Percentiles rank a stretch among this genome's conserved stretches.
phyloP scores from a whole-genome alignment of 352 stramenopile species.

The Aphanomyces cochlioides region DNA sequence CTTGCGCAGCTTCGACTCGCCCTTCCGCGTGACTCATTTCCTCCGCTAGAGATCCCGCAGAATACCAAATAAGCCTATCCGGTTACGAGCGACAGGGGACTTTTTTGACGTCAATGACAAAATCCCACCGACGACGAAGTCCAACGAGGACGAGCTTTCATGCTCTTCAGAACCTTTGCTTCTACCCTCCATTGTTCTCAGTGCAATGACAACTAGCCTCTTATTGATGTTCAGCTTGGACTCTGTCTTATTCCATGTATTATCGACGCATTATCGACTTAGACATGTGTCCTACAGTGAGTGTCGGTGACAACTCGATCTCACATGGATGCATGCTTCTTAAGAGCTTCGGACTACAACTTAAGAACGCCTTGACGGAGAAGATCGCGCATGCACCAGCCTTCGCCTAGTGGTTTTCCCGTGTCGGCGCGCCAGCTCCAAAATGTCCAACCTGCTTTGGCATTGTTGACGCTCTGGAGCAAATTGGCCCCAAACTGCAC shows the following conservation, averaged over 20 bases:
- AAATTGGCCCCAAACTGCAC: conserved; percentile 55
- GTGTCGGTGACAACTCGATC: too few species aligned
- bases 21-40: conserved; percentile 49
- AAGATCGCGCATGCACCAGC: conserved; percentile 76
- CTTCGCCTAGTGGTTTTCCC: conserved; percentile 42
- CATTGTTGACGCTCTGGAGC: conserved; percentile 51
- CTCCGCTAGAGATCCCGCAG: too few species aligned
- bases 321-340: neutral
- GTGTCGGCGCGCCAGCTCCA: conserved; percentile 82
- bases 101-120: too few species aligned
- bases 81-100: neutral
- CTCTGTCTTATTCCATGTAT: too few species aligned
- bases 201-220: too few species aligned
- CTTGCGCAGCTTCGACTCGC: conserved; percentile 69
- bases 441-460: conserved; percentile 80
- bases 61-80: neutral
- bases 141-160: too few species aligned
- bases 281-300: too few species aligned
- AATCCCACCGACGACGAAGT: too few species aligned
- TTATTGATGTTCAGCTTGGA: too few species aligned
- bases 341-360: neutral
- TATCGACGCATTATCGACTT: too few species aligned
- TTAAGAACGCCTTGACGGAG: conserved; percentile 38
- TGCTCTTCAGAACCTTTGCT: too few species aligned
- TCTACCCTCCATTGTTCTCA: too few species aligned